Percentiles rank a stretch among this genome's conserved stretches.
phyloP scores from a whole-genome alignment of 2,329 filamentous ascomycete species.

The Akanthomyces uredinophilus region DNA sequence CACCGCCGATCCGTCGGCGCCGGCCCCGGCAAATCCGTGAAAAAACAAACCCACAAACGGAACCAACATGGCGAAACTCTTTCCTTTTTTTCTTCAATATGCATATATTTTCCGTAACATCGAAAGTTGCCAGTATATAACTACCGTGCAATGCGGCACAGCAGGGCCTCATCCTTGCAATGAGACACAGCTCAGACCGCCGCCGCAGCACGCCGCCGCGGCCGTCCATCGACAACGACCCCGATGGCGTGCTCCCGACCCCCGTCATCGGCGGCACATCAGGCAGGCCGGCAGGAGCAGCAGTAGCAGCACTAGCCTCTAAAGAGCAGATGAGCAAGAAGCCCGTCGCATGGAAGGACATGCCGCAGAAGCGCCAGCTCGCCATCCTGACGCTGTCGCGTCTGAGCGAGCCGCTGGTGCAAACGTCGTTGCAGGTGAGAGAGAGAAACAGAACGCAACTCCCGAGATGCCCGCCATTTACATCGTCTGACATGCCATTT shows the following conservation, averaged over 20 bases:
- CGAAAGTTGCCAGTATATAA: no score
- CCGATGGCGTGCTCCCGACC: conserved; percentile 3
- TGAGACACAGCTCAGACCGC: not conserved
- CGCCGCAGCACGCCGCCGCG: not conserved
- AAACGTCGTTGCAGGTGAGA: conserved; percentile 60
- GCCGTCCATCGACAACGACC: not conserved
- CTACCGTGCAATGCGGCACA: not conserved
- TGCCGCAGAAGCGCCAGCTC: conserved; percentile 74
- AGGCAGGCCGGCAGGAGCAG: not conserved
- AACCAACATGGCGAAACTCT: not conserved
- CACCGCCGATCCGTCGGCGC: conserved; percentile 3
- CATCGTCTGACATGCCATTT: no score
- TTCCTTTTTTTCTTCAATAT: not conserved
- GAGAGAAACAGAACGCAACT: no score
- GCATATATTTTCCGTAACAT: not conserved
- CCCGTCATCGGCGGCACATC: not conserved
- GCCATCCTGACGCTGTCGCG: conserved; percentile 72
- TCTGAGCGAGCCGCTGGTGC: conserved; percentile 75
- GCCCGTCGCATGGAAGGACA: conserved; percentile 52
- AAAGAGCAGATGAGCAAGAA: conserved; percentile 16
- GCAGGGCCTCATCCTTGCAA: not conserved
- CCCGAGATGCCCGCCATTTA: no score
- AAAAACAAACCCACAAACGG: not conserved
- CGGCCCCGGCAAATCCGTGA: not conserved
- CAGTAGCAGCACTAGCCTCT: no score